Conservation (phyloP, 768 basidiomycete species). For the Rhizopogon roseolus region DNA sequence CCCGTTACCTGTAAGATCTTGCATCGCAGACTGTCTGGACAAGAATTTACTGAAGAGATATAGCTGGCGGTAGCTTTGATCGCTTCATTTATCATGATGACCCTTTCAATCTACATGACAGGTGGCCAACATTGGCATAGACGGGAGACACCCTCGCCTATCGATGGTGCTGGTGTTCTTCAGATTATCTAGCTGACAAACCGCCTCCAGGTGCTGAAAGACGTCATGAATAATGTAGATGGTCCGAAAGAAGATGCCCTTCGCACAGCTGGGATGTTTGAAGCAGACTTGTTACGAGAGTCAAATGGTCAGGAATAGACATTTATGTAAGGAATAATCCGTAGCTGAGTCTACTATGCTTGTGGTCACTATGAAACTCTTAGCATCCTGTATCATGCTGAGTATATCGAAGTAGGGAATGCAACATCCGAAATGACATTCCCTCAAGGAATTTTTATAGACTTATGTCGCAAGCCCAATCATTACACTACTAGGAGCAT, state of each 20-base stretch:
- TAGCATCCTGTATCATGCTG: no score
- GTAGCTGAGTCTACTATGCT: no score
- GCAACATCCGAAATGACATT: no score
- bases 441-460: no score
- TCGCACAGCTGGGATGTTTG: constrained; percentile 8
- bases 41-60: background rate
- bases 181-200: constrained; percentile 9
- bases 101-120: background rate
- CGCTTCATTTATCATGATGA: constrained; percentile 3
- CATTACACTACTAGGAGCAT: no score
- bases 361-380: no score
- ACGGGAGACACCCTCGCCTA: background rate
- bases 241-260: constrained; percentile 1
- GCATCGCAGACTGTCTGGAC: background rate
- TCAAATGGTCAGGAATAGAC: background rate
- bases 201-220: constrained; percentile 1
- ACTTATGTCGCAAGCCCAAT: no score
- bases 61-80: constrained; percentile 2
- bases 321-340: no score
- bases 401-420: no score
- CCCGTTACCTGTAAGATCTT: constrained; percentile 6
- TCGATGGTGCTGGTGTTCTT: constrained; percentile 6
- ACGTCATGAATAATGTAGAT: background rate
- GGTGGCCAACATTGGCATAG: background rate
- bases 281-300: background rate